Evolutionary conservation across 129 eudicot genomes (phyloP).

Genomic region (Flaveria robusta): DNA sequence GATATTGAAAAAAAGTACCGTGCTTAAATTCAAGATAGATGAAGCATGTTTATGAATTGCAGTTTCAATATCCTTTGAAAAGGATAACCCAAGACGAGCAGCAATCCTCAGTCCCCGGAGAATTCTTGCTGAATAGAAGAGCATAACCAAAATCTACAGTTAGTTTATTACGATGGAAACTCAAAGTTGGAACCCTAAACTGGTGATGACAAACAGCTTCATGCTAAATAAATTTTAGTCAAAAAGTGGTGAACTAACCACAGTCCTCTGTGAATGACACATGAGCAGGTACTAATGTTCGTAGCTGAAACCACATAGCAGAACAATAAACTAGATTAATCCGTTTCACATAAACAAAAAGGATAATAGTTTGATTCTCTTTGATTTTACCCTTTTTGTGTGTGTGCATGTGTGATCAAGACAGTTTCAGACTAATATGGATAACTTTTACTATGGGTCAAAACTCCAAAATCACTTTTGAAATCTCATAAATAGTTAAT

Average conservation of each 20-base stretch:
- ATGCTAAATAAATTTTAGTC: slow-evolving; percentile 12
- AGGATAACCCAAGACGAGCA: slow-evolving; percentile 86
- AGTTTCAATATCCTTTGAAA: slow-evolving; percentile 70
- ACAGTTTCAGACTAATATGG: not conserved
- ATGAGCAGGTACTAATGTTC: slow-evolving; percentile 81
- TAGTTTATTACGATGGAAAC: slow-evolving; percentile 11
- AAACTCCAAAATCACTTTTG: not conserved
- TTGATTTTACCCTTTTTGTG: no score
- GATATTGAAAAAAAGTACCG: slow-evolving; percentile 45
- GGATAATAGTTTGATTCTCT: not conserved
- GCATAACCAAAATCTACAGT: slow-evolving; percentile 13
- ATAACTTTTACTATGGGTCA: not conserved
- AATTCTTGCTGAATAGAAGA: slow-evolving; percentile 73
- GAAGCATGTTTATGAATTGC: slow-evolving; percentile 63
- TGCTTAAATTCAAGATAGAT: slow-evolving; percentile 46
- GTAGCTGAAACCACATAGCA: slow-evolving; percentile 55
- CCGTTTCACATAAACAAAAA: not conserved
- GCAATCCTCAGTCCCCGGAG: slow-evolving; percentile 93
- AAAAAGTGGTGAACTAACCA: slow-evolving; percentile 50
- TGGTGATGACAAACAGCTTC: slow-evolving; percentile 2
- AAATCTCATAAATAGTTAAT: not conserved
- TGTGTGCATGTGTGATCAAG: no score
- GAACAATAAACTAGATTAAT: slow-evolving; percentile 14
- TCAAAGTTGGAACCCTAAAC: slow-evolving; percentile 12
- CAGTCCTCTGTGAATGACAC: slow-evolving; percentile 77